Evolutionary conservation across 108 stramenopile species (phyloP), one percentile per base, ranked within the genome.

Genomic region (Nitzschia putrida): DNA sequence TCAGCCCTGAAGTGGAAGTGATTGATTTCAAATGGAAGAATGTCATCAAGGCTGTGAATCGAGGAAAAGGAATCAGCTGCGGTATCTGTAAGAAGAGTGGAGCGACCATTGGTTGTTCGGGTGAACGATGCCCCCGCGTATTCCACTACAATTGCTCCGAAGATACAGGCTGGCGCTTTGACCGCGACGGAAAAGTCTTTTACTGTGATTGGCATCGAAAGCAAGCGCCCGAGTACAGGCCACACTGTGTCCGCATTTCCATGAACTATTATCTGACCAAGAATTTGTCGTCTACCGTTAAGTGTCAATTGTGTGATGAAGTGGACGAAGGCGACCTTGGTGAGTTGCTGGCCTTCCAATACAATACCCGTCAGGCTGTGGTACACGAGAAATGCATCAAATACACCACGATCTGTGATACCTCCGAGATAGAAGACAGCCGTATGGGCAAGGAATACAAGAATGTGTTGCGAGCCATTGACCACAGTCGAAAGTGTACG

Each of bases 151-250:
- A 68, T 39, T 86, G 85, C 58, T 67, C 78, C 11, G 82, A 83
- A 63, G 77, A 86, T 57, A 71, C 82, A 16, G 85, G 82, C n/a
- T 86, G 85, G 85, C 60, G 78, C 9, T 86, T 86, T 56, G 82
- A 86, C 7, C 67, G 63, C 8, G 77, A 86, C 37, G 81, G 85
- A n/a, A 86, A 86, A 58, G 77, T 57, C 5, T 85, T 77, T 44
- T 66, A 53, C 16, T 85, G 84, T 43, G 78, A 81, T 26, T 24
- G 57, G 40, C 80, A 81, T 53, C 70, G 80, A 22, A 45, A 58
- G 21, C 57, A 57, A 20, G 61, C 34, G 10, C 13, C 20, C 22
- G 81, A 59, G 14, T 59, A 49, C 11, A 60, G 26, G 8, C 13
- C 22, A 8, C 47, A 51, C 20, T 72, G 71, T 52, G 77, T 74